Conservation (phyloP, 768 basidiomycete genomes). For the Serendipita sp. region DNA sequence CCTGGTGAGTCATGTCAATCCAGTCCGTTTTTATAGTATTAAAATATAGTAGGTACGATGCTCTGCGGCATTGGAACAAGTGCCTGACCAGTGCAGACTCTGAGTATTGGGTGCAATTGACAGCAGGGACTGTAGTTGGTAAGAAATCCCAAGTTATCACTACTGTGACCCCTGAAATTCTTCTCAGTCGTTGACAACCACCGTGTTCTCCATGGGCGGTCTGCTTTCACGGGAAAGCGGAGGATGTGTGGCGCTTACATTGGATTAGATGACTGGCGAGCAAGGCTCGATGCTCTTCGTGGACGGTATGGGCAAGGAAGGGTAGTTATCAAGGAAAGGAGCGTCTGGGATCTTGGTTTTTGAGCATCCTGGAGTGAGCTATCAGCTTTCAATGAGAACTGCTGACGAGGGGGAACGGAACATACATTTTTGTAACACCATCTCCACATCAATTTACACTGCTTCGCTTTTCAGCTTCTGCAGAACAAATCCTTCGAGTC, state of each 20-base stretch:
- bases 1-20: slow-evolving; percentile 36
- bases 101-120: slow-evolving; percentile 84
- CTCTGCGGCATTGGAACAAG: slow-evolving; percentile 62
- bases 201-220: slow-evolving; percentile 87
- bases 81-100: slow-evolving; percentile 63
- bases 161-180: not conserved
- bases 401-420: not conserved
- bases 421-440: not conserved
- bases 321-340: slow-evolving; percentile 22
- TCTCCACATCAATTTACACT: not conserved
- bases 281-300: slow-evolving; percentile 34
- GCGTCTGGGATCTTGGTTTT: slow-evolving; percentile 41
- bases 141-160: slow-evolving; percentile 17
- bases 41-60: slow-evolving; percentile 44
- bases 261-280: slow-evolving; percentile 76
- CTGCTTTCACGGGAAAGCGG: slow-evolving; percentile 70
- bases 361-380: slow-evolving; percentile 18
- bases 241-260: slow-evolving; percentile 95
- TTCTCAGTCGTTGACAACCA: slow-evolving; percentile 74
- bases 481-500: slow-evolving; percentile 80
- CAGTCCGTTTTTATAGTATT: not conserved
- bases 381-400: not conserved
- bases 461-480: slow-evolving; percentile 22
- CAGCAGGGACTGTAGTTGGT: slow-evolving; percentile 75
- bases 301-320: not conserved